Evolutionary conservation across 768 basidiomycete species (phyloP).

Genomic region (Lentinula boryana): DNA sequence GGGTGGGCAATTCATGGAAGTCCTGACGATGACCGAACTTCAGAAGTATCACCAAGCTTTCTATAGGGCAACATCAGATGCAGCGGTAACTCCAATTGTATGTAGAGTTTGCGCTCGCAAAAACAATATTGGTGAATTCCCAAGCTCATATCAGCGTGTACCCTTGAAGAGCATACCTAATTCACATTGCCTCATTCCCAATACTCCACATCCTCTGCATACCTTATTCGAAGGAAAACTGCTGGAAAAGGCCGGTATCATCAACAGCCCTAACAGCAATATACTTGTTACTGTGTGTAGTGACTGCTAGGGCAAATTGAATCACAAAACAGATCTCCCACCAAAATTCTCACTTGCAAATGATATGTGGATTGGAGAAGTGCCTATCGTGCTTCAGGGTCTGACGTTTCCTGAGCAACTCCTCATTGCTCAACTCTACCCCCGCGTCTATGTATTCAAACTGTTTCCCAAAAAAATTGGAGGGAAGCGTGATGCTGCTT

Average conservation of each 20-base stretch:
- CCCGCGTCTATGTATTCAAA: conserved; percentile 28
- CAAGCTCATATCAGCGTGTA: background rate
- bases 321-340: background rate
- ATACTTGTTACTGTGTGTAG: background rate
- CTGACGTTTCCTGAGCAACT: conserved; percentile 4
- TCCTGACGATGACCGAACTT: background rate
- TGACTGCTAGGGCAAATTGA: background rate
- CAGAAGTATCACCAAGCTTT: background rate
- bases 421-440: conserved; percentile 16
- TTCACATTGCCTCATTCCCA: background rate
- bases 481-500: background rate
- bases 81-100: background rate
- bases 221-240: background rate
- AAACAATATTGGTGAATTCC: background rate
- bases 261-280: background rate
- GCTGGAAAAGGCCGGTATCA: background rate
- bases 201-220: background rate
- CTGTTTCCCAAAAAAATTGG: conserved; percentile 19
- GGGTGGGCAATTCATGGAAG: background rate
- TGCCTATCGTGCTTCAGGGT: background rate
- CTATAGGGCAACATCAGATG: background rate
- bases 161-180: background rate
- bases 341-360: conserved; percentile 5
- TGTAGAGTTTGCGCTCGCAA: background rate
- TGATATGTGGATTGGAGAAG: conserved; percentile 8